A percentile compares a stretch with the other conserved stretches of the same genome.
Conservation (phyloP, 208 protist genomes). For the Zelonia costaricensis region DNA sequence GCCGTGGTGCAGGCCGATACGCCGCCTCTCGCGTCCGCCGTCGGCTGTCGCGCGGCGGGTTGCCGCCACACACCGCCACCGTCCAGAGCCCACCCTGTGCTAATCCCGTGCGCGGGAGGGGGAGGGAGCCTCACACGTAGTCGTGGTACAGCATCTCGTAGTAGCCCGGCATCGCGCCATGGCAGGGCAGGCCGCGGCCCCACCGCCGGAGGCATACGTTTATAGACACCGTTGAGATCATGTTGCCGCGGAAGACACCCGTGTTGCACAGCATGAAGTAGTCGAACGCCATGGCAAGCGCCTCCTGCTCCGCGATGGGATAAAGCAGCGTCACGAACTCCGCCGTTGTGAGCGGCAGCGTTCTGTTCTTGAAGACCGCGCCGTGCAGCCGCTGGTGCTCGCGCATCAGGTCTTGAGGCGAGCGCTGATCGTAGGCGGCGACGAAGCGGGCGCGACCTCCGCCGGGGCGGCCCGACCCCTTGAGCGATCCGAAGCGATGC, state of each 20-base stretch:
- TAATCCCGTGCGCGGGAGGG: not conserved
- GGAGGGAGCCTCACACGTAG: constrained; percentile 1
- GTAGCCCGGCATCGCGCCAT: constrained; percentile 18
- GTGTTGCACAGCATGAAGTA: constrained; percentile 30
- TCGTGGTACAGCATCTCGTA: constrained; percentile 24
- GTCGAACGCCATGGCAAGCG: constrained; percentile 18
- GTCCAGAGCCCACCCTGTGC: too few species aligned
- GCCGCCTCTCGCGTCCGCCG: too few species aligned
- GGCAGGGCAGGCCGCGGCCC: constrained; percentile 20
- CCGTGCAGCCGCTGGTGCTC: not conserved
- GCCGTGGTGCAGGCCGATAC: too few species aligned
- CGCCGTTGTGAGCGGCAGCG: not conserved
- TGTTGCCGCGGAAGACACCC: constrained; percentile 21
- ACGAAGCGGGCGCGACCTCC: constrained; percentile 5
- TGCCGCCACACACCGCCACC: too few species aligned
- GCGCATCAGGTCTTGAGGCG: not conserved
- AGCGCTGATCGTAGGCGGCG: constrained; percentile 15
- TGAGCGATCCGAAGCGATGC: not conserved
- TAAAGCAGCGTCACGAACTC: constrained; percentile 9
- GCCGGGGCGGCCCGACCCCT: constrained; percentile 1
- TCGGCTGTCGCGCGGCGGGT: too few species aligned
- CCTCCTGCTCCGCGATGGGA: constrained; percentile 18
- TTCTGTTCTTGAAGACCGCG: too few species aligned
- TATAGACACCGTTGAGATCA: constrained; percentile 5
- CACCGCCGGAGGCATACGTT: constrained; percentile 26